These are phyloP conservation scores for Zymoseptoria ardabiliae DNA, from an alignment of 2,329 filamentous ascomycete genomes.

Conservation along the genomic window DNA sequence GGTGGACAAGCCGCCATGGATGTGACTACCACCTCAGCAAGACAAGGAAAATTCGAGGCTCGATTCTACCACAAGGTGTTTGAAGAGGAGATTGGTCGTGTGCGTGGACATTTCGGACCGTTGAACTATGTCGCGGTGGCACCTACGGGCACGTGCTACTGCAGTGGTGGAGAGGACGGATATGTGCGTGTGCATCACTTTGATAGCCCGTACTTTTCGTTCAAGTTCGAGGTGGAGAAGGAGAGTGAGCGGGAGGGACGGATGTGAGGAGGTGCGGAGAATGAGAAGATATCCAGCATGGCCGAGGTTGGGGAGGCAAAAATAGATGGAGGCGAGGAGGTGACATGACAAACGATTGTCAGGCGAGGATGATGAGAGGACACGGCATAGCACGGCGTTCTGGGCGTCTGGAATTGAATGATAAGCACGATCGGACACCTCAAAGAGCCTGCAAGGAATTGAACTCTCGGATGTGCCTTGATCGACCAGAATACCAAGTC, in stretches of 20 bases:
- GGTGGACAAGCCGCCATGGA: constrained; percentile 99
- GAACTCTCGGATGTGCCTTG: too few relatives aligned
- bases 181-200: constrained; percentile 98
- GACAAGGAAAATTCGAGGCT: constrained; percentile 98
- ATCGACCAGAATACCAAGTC: too few relatives aligned
- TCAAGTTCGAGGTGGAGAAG: constrained; percentile 96
- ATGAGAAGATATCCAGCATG: not conserved
- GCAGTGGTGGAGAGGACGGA: constrained; percentile 92
- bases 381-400: constrained; percentile 39
- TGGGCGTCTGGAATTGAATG: not conserved
- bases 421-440: not conserved
- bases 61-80: constrained; percentile 99
- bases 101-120: constrained; percentile 93
- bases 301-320: not conserved
- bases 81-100: constrained; percentile 95
- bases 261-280: constrained; percentile 5
- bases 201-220: constrained; percentile 97
- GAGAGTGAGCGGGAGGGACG: constrained; percentile 45
- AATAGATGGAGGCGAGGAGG: not conserved
- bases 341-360: constrained; percentile 7
- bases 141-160: constrained; percentile 85
- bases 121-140: constrained; percentile 94
- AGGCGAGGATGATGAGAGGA: constrained; percentile 8
- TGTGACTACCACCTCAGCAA: constrained; percentile 85
- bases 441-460: not conserved